A percentile compares a stretch with the other conserved stretches of the same genome.
phyloP scores from a whole-genome alignment of 768 basidiomycete genomes.

The Mycena haematopus region DNA sequence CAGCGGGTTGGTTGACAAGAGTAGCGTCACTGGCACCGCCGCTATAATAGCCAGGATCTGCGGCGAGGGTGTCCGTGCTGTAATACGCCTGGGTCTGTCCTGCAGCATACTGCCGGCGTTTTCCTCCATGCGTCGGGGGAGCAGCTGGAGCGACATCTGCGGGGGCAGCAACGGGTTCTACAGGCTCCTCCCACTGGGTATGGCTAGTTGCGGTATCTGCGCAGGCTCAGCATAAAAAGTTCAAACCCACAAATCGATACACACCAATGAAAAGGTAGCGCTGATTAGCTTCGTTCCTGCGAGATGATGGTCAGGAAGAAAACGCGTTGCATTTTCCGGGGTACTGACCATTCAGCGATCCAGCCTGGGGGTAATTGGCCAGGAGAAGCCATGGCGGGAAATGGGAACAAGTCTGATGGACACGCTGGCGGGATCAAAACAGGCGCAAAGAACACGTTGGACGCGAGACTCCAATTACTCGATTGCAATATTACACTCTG shows the following conservation, averaged over 20 bases:
- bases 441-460: slow-evolving; percentile 28
- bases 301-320: neutral
- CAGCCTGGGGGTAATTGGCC: slow-evolving; percentile 86
- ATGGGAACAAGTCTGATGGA: slow-evolving; percentile 30
- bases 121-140: slow-evolving; percentile 53
- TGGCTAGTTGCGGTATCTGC: slow-evolving; percentile 84
- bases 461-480: neutral
- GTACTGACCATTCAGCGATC: slow-evolving; percentile 84
- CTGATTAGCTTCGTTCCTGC: slow-evolving; percentile 81
- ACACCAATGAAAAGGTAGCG: slow-evolving; percentile 90
- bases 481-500: slow-evolving; percentile 8
- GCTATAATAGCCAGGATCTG: slow-evolving; percentile 50
- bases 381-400: slow-evolving; percentile 54
- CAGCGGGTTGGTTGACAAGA: slow-evolving; percentile 37
- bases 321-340: neutral
- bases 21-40: slow-evolving; percentile 43
- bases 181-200: slow-evolving; percentile 89
- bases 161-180: slow-evolving; percentile 41
- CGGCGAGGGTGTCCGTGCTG: slow-evolving; percentile 44
- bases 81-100: slow-evolving; percentile 94
- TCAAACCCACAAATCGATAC: slow-evolving; percentile 35
- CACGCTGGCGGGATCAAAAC: slow-evolving; percentile 28
- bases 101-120: slow-evolving; percentile 92
- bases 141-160: slow-evolving; percentile 48
- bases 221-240: slow-evolving; percentile 29